Conservation (phyloP, 805 yeast species). For the Debaryomyces maramus region DNA sequence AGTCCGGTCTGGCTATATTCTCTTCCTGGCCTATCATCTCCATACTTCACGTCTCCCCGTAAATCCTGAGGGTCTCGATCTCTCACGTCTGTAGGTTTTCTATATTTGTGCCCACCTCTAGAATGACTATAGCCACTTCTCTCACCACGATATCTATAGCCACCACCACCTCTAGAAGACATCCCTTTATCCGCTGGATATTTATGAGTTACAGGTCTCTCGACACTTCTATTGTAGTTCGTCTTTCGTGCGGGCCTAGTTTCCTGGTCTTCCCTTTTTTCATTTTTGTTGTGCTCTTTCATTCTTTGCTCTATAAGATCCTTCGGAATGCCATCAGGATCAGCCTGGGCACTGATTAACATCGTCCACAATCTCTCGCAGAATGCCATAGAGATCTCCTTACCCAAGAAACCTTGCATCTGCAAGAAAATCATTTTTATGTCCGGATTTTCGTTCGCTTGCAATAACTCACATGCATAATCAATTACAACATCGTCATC, state of each 20-base stretch:
- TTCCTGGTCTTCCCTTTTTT: conserved; percentile 6
- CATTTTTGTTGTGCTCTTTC: conserved; percentile 8
- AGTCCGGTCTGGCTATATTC: not conserved
- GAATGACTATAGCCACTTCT: conserved; percentile 1
- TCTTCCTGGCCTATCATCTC: not conserved
- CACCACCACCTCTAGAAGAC: not conserved
- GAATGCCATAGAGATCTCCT: conserved; percentile 37
- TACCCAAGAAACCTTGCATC: conserved; percentile 46
- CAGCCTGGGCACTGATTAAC: conserved; percentile 44
- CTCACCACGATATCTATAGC: not conserved
- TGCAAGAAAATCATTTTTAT: conserved; percentile 44
- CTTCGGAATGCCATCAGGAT: conserved; percentile 46
- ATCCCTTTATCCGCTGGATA: too few relatives aligned
- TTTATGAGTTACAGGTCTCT: conserved; percentile 5
- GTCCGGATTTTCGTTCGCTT: conserved; percentile 33
- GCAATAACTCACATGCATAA: conserved; percentile 44
- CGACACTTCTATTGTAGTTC: conserved; percentile 28
- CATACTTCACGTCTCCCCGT: not conserved
- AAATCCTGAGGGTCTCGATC: not conserved
- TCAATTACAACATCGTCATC: conserved; percentile 54
- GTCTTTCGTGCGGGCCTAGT: conserved; percentile 15
- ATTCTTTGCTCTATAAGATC: conserved; percentile 9
- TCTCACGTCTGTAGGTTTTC: not conserved
- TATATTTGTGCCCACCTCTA: conserved; percentile 1
- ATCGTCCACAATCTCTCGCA: conserved; percentile 46